Percentiles rank a stretch among this genome's conserved stretches.
These are phyloP conservation scores for Thermoascus crustaceus DNA, from an alignment of 2,329 filamentous ascomycete species.

Conservation along the genomic window DNA sequence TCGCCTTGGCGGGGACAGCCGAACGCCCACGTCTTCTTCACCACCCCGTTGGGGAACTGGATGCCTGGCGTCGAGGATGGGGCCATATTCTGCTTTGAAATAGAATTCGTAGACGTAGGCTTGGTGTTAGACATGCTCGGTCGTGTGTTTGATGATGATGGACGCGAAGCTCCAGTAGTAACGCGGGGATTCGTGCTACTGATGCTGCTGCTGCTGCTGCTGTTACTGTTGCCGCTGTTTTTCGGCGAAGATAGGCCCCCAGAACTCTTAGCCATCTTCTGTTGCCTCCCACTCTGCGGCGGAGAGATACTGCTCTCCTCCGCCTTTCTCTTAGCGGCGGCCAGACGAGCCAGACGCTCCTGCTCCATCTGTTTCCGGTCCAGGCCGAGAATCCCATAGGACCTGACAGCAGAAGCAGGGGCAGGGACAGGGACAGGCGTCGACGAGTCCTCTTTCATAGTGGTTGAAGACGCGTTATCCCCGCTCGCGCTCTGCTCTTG, in stretches of 20 bases:
- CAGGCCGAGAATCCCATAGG: not conserved
- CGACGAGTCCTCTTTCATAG: not conserved
- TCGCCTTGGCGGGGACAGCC: constrained; percentile 54
- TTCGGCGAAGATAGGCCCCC: too few relatives aligned
- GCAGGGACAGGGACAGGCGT: too few relatives aligned
- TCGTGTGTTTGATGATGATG: too few relatives aligned
- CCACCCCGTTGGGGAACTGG: constrained; percentile 52
- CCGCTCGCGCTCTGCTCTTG: not conserved
- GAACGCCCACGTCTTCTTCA: constrained; percentile 74
- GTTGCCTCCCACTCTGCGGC: not conserved
- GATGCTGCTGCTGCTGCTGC: too few relatives aligned
- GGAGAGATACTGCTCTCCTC: not conserved
- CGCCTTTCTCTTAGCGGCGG: not conserved
- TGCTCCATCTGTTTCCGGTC: constrained; percentile 1
- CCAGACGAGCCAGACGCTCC: constrained; percentile 1
- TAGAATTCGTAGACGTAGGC: too few relatives aligned
- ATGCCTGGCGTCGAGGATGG: constrained; percentile 14
- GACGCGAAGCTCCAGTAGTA: too few relatives aligned
- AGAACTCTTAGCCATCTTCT: not conserved
- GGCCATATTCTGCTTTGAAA: too few relatives aligned
- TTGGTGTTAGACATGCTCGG: too few relatives aligned
- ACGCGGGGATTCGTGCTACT: too few relatives aligned
- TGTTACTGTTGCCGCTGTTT: too few relatives aligned
- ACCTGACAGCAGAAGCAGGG: not conserved
- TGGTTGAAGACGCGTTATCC: not conserved